phyloP scores from a whole-genome alignment of 2,329 filamentous ascomycete genomes.

The Phyllosticta citribraziliensis region DNA sequence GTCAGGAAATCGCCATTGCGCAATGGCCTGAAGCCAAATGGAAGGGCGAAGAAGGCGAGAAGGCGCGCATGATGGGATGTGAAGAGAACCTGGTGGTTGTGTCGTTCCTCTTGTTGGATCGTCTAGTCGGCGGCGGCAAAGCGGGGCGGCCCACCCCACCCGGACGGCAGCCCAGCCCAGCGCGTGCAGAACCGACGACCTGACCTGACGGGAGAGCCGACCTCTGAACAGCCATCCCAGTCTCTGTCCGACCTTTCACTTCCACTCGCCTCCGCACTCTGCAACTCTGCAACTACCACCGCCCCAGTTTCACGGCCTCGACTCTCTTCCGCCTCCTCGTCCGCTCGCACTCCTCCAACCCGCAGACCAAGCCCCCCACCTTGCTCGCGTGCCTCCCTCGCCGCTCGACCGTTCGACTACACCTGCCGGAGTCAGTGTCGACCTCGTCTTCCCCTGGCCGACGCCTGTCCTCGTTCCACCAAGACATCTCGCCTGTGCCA shows the following conservation, averaged over 20 bases:
- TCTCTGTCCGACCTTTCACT: neutral
- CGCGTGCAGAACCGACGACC: neutral
- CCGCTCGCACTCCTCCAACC: neutral
- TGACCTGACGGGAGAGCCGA: neutral
- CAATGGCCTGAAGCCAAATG: neutral
- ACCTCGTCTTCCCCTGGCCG: neutral
- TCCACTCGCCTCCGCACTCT: neutral
- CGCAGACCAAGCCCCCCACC: neutral
- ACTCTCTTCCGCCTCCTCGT: neutral
- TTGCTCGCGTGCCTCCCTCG: neutral
- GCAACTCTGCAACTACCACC: neutral
- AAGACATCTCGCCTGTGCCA: neutral
- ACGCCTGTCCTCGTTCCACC: neutral
- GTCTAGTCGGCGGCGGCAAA: neutral
- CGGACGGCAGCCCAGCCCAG: no score
- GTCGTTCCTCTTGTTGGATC: no score
- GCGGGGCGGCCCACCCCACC: neutral
- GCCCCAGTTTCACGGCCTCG: neutral
- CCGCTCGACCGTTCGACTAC: neutral
- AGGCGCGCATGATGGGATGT: neutral
- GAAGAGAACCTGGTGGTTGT: no score
- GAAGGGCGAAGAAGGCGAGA: neutral
- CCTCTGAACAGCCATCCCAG: neutral
- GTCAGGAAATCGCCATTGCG: no score
- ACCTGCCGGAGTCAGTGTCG: neutral